phyloP scores from a whole-genome alignment of 129 eudicot genomes.

The Flaveria linearis region DNA sequence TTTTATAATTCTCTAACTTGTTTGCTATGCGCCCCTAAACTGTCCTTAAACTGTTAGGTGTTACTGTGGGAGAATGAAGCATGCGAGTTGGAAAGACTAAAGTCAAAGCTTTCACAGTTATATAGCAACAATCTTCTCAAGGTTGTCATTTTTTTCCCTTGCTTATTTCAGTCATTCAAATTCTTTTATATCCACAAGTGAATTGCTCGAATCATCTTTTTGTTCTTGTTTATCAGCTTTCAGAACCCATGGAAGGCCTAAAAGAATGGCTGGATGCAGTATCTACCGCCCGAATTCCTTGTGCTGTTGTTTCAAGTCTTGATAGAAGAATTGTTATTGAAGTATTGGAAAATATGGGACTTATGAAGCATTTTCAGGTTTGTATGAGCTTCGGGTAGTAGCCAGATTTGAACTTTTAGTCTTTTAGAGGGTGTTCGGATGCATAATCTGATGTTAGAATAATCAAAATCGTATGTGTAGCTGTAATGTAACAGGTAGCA shows the following conservation, averaged over 20 bases:
- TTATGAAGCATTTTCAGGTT: constrained; percentile 81
- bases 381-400: neutral
- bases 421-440: neutral
- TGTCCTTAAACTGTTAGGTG: constrained; percentile 45
- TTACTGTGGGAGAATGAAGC: constrained; percentile 64
- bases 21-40: neutral
- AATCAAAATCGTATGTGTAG: neutral
- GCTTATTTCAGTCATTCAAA: neutral
- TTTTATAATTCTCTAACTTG: neutral
- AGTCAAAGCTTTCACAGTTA: constrained; percentile 67
- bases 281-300: constrained; percentile 81
- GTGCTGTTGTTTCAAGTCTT: constrained; percentile 97
- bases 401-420: neutral
- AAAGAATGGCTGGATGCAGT: constrained; percentile 92
- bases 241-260: constrained; percentile 79
- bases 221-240: constrained; percentile 52
- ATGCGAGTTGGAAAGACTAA: constrained; percentile 67
- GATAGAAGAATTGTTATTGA: constrained; percentile 74
- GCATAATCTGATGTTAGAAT: neutral
- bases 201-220: constrained; percentile 23
- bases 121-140: constrained; percentile 71
- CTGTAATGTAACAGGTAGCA: neutral
- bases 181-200: neutral
- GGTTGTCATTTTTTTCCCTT: constrained; percentile 34
- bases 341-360: constrained; percentile 70